These are phyloP conservation scores for Blastobotrys terrestris DNA, from an alignment of 805 yeast genomes.

Conservation along the genomic window DNA sequence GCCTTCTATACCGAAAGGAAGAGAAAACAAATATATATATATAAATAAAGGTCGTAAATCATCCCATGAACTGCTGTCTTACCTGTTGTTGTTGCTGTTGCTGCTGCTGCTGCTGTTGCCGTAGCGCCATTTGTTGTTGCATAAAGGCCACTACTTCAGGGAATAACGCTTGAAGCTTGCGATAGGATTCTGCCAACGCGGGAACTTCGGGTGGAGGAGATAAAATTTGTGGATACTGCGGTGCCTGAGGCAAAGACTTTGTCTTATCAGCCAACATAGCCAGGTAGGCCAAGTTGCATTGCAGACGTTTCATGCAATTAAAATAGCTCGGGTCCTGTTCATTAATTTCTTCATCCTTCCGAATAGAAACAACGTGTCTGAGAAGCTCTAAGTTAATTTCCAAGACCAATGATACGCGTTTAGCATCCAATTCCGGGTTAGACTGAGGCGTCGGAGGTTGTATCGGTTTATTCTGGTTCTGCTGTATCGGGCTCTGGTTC, in stretches of 20 bases:
- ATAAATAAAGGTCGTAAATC: conserved; percentile 2
- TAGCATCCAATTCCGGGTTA: conserved; percentile 21
- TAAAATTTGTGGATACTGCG: conserved; percentile 28
- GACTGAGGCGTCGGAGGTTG: neutral
- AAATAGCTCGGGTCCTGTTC: conserved; percentile 15
- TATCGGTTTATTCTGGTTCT: neutral
- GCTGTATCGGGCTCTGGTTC: neutral
- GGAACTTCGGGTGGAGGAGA: conserved; percentile 28
- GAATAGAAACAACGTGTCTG: conserved; percentile 18
- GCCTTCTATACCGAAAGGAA: neutral
- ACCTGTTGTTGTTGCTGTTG: conserved; percentile 20
- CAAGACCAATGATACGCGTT: conserved; percentile 25
- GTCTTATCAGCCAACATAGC: conserved; percentile 27
- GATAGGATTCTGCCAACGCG: conserved; percentile 27
- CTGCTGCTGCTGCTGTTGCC: conserved; percentile 21
- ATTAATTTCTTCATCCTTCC: conserved; percentile 13
- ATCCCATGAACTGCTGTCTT: conserved; percentile 7
- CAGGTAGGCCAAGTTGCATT: conserved; percentile 32
- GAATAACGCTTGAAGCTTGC: conserved; percentile 27
- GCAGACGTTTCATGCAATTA: conserved; percentile 30
- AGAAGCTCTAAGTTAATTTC: conserved; percentile 30
- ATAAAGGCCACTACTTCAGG: conserved; percentile 21
- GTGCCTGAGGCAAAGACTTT: conserved; percentile 13
- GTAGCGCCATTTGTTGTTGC: conserved; percentile 19
- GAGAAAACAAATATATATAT: too few relatives aligned